A percentile compares a stretch with the other conserved stretches of the same genome.
Conservation (phyloP, 2,329 filamentous ascomycete species). For the Colletotrichum sp. region DNA sequence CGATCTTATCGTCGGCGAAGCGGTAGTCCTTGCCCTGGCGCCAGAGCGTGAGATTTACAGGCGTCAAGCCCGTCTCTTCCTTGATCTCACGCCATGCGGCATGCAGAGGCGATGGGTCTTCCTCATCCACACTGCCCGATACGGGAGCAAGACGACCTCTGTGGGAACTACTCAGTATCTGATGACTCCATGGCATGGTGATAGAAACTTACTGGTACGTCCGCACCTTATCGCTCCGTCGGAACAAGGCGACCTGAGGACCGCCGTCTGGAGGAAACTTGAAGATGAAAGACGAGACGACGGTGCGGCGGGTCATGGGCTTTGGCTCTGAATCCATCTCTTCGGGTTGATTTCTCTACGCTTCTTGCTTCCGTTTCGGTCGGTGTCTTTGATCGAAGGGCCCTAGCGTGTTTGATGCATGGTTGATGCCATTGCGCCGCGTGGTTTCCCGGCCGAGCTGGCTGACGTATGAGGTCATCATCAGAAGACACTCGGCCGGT, state of each 20-base stretch:
- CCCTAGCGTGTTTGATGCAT: not conserved
- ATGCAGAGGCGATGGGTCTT: slow-evolving; percentile 55
- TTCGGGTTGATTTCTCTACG: not conserved
- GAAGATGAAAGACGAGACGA: slow-evolving; percentile 58
- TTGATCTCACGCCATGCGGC: slow-evolving; percentile 67
- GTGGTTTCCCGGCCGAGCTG: not conserved
- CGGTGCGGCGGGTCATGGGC: slow-evolving; percentile 33
- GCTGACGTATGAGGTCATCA: not conserved
- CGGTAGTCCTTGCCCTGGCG: slow-evolving; percentile 63
- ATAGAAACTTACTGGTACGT: slow-evolving; percentile 60
- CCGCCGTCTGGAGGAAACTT: slow-evolving; percentile 41
- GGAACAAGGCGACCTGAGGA: slow-evolving; percentile 64
- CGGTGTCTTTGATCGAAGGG: not conserved
- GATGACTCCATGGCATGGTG: not conserved
- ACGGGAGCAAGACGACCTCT: slow-evolving; percentile 65
- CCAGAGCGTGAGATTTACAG: slow-evolving; percentile 51
- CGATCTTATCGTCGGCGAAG: slow-evolving; percentile 57
- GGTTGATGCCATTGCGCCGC: not conserved
- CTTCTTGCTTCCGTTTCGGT: not conserved
- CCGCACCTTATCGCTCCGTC: slow-evolving; percentile 61
- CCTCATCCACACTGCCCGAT: slow-evolving; percentile 62
- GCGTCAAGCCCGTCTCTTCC: slow-evolving; percentile 65
- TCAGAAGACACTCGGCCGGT: not conserved
- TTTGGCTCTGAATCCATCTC: not conserved
- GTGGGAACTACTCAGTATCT: not conserved